A percentile compares a stretch with the other conserved stretches of the same genome.
phyloP scores from a whole-genome alignment of 2,329 filamentous ascomycete species.

The Trichoderma sp. region DNA sequence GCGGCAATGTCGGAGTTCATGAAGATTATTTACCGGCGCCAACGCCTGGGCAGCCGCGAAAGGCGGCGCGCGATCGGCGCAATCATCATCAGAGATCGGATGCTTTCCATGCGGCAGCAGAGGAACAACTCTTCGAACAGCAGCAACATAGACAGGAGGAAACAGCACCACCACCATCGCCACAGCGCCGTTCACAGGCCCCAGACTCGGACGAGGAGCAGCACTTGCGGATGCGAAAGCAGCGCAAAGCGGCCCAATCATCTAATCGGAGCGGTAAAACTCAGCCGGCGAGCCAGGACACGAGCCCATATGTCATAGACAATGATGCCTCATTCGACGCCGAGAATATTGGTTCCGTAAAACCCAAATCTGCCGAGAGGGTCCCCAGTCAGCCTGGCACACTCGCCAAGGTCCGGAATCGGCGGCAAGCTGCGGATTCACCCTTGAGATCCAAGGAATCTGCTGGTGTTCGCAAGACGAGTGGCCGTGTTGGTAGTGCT shows the following conservation, averaged over 20 bases:
- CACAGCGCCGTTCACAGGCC: conserved; percentile 58
- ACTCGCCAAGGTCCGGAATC: conserved; percentile 66
- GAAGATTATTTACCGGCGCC: conserved; percentile 94
- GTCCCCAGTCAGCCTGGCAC: conserved; percentile 56
- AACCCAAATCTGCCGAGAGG: conserved; percentile 61
- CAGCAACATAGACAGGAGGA: conserved; percentile 55
- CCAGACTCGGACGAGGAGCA: conserved; percentile 81
- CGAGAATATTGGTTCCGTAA: conserved; percentile 66
- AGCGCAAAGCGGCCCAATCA: conserved; percentile 64
- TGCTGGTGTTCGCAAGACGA: conserved; percentile 63
- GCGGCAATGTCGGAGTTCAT: conserved; percentile 65
- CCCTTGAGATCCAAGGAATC: conserved; percentile 53
- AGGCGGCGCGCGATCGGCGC: conserved; percentile 78
- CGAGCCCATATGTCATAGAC: conserved; percentile 65
- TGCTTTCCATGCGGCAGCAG: conserved; percentile 44
- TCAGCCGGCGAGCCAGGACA: conserved; percentile 74
- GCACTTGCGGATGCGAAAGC: conserved; percentile 72
- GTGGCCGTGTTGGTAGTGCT: conserved; percentile 64
- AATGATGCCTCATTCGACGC: conserved; percentile 70
- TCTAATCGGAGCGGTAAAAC: conserved; percentile 62
- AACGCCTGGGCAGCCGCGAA: conserved; percentile 92
- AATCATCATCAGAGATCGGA: conserved; percentile 68
- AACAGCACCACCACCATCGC: conserved; percentile 53
- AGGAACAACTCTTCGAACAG: conserved; percentile 55
- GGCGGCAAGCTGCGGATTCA: conserved; percentile 51